Conservation (phyloP, 257 asterid species). For the Nicotiana paniculata region DNA sequence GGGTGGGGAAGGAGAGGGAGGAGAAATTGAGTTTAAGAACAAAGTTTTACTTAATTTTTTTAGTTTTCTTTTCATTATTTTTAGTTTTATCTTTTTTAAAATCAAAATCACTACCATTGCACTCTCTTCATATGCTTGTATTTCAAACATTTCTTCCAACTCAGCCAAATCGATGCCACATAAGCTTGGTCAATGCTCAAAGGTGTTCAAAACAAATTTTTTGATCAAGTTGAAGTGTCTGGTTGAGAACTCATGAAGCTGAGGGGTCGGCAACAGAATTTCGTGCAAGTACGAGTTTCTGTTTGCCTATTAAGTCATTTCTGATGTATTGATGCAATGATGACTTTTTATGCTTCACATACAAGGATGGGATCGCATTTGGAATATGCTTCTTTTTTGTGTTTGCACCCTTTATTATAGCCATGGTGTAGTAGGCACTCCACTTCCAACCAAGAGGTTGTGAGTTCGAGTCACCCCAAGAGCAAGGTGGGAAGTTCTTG, state of each 20-base stretch:
- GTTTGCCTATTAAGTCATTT: not conserved
- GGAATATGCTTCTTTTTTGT: not conserved
- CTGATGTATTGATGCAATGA: not conserved
- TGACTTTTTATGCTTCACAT: not conserved
- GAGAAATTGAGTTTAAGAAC: no score
- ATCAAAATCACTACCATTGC: not conserved
- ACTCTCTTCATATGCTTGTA: not conserved
- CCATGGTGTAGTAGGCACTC: not conserved
- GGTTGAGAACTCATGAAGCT: not conserved
- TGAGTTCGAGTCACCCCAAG: no score
- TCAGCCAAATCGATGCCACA: not conserved
- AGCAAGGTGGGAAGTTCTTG: no score
- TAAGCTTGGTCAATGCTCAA: not conserved
- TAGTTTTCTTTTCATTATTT: no score
- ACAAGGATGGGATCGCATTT: not conserved
- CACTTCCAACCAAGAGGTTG: no score
- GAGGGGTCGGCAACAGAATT: not conserved
- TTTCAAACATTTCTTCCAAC: not conserved
- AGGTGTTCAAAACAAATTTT: not conserved
- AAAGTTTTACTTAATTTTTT: no score
- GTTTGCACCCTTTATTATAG: not conserved
- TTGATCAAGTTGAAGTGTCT: not conserved
- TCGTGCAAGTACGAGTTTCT: not conserved
- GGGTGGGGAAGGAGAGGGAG: not conserved
- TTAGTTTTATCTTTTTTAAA: no score